Evolutionary conservation across 108 stramenopile genomes (phyloP).

Genomic region (Aurantiochytrium sp.): DNA sequence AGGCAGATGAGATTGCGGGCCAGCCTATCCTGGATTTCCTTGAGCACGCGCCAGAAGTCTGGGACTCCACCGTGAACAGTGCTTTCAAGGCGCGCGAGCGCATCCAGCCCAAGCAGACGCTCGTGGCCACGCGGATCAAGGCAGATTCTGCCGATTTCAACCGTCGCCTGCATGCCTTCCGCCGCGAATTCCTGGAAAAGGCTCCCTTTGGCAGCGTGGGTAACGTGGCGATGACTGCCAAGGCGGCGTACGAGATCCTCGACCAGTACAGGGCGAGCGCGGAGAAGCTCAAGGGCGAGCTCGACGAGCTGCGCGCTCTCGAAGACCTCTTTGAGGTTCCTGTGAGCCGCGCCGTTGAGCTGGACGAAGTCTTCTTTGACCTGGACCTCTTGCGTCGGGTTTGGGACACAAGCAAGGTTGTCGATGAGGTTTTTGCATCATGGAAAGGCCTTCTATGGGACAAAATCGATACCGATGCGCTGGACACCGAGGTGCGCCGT

Average conservation of each 20-base stretch:
- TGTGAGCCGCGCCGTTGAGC: neutral
- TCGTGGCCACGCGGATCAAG: slow-evolving; percentile 40
- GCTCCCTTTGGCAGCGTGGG: slow-evolving; percentile 30
- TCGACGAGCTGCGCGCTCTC: slow-evolving; percentile 38
- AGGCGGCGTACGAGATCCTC: slow-evolving; percentile 37
- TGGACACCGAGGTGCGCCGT: slow-evolving; percentile 36
- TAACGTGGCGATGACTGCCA: neutral
- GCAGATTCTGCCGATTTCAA: slow-evolving; percentile 32
- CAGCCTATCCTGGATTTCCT: slow-evolving; percentile 41
- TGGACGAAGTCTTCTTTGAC: slow-evolving; percentile 30
- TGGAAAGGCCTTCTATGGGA: slow-evolving; percentile 42
- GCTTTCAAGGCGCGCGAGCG: slow-evolving; percentile 47
- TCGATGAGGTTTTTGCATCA: slow-evolving; percentile 27
- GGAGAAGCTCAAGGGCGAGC: neutral
- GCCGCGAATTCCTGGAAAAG: slow-evolving; percentile 20
- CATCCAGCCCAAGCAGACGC: slow-evolving; percentile 48
- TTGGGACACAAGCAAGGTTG: slow-evolving; percentile 36
- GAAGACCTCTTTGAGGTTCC: slow-evolving; percentile 47
- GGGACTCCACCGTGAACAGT: slow-evolving; percentile 50
- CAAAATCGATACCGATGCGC: slow-evolving; percentile 41
- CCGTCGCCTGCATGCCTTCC: neutral
- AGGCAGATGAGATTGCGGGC: slow-evolving; percentile 33
- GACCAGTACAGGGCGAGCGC: slow-evolving; percentile 13
- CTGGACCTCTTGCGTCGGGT: slow-evolving; percentile 28
- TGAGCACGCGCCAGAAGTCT: slow-evolving; percentile 40